Evolutionary conservation across 1,139 yeast genomes (phyloP), one percentile per base, ranked within the genome.

Genomic region (Diutina rugosa): DNA sequence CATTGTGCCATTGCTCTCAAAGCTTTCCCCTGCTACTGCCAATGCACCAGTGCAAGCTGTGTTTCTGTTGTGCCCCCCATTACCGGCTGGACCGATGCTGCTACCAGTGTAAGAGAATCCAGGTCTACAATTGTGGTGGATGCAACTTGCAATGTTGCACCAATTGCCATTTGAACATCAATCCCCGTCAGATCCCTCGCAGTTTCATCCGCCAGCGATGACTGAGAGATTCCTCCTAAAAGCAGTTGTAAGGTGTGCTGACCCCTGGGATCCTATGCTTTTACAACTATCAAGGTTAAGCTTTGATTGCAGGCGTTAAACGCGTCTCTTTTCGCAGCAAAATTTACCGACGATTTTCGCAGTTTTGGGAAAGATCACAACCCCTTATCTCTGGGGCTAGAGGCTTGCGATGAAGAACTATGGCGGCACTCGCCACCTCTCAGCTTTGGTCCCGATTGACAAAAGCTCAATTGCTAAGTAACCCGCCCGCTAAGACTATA

Each of bases 41-140:
- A n/a, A 44, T 44, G 46, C 46, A 30, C 28, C 53, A 49, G 21
- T 49, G 53, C 44, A 49, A 49, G 26, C 44, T 32, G 53, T 49
- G 53, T 38, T 49, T 49, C 32, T 49, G 53, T 30, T 49, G 53
- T 49, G 53, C 53, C 9, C 53, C 53, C 10, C 53, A 49, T 16
- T 32, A 49, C 28, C 53, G 44, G 21, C 18, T 38, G 8, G 26
- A 49, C n/a, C 44, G n/a, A 8, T 49, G 44, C 18, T 49, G 53
- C 28, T 49, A 49, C 28, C 53, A 49, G 29, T 49, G 53, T 18
- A 49, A 49, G 44, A 49, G 32, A n/a, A 49, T 49, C 14, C 53
- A 49, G 10, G 53, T 49, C 14, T 49, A 30, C 44, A n/a, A 28
- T 32, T 49, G 53, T 18, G 45, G 16, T 16, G 53, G 53, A 16